Conservation (phyloP, 352 stramenopile species). For the Pythium dissotocum region DNA sequence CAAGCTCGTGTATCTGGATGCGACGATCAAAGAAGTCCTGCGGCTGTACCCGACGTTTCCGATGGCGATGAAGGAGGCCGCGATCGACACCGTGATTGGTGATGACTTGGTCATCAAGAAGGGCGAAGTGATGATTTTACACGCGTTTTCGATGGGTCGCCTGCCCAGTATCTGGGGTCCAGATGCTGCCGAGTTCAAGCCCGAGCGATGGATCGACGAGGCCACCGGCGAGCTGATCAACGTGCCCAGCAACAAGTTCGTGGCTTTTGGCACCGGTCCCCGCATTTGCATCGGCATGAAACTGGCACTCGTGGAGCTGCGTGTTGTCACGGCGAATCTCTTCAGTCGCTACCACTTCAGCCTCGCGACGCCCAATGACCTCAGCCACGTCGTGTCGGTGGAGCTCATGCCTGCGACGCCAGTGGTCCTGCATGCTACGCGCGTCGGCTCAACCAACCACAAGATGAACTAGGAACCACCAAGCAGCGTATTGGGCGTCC, state of each 20-base stretch:
- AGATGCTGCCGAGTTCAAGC: conserved; percentile 54
- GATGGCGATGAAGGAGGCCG: neutral
- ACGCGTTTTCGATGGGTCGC: conserved; percentile 34
- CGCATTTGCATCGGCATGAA: conserved; percentile 44
- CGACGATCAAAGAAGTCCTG: conserved; percentile 58
- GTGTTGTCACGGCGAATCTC: conserved; percentile 10
- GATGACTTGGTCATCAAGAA: conserved; percentile 19
- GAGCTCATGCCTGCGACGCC: conserved; percentile 6
- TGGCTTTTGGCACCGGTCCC: conserved; percentile 38
- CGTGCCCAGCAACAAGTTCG: conserved; percentile 28
- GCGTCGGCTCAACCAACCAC: too few relatives aligned
- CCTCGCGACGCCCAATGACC: neutral
- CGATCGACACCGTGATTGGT: neutral
- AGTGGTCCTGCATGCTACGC: neutral
- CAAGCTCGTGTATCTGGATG: conserved; percentile 54
- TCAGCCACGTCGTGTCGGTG: neutral
- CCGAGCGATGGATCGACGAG: conserved; percentile 51
- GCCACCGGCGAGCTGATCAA: neutral
- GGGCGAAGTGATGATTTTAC: conserved; percentile 26
- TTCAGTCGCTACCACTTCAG: conserved; percentile 7
- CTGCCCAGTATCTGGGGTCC: conserved; percentile 37
- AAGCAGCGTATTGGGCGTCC: too few relatives aligned
- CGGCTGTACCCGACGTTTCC: conserved; percentile 47
- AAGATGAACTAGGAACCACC: too few relatives aligned
- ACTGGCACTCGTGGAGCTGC: conserved; percentile 48